Percentiles rank a stretch among this genome's conserved stretches.
phyloP scores from a whole-genome alignment of 2,329 filamentous ascomycete genomes.

The Aspergillus persii region DNA sequence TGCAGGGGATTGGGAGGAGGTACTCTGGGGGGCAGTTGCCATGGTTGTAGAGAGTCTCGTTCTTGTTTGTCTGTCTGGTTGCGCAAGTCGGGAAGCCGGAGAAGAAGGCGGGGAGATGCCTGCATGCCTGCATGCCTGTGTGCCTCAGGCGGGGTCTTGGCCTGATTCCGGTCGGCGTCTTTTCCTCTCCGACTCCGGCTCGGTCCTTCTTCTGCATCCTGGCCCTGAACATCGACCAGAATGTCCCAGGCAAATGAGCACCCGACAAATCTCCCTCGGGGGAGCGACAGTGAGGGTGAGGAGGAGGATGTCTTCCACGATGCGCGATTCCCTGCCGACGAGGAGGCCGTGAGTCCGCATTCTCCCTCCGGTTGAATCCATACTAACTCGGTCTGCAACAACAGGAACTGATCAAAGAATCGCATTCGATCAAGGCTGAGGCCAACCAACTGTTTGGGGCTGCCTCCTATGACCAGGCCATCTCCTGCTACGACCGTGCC shows the following conservation, averaged over 20 bases:
- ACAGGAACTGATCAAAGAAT: constrained; percentile 67
- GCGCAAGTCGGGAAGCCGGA: not conserved
- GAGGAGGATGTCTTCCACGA: constrained; percentile 42
- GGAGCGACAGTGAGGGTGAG: constrained; percentile 36
- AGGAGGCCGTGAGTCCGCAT: constrained; percentile 44
- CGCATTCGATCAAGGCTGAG: constrained; percentile 67
- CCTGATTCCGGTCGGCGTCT: too few relatives aligned
- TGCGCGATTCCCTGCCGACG: constrained; percentile 45
- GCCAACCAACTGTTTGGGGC: constrained; percentile 79
- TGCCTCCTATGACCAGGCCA: constrained; percentile 70
- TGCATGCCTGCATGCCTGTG: too few relatives aligned
- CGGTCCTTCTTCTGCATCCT: not conserved
- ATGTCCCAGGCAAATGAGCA: constrained; percentile 13
- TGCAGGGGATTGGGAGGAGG: not conserved
- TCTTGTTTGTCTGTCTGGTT: too few relatives aligned
- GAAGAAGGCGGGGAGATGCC: not conserved
- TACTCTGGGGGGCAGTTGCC: constrained; percentile 9
- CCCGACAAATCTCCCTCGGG: not conserved
- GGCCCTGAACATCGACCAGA: not conserved
- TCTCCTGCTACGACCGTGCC: constrained; percentile 79
- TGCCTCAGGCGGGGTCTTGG: not conserved
- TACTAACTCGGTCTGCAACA: constrained; percentile 7
- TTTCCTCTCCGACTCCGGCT: too few relatives aligned
- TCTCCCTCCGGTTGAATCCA: not conserved
- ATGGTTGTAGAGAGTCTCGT: not conserved